phyloP scores from a whole-genome alignment of 495 filamentous ascomycete genomes.

The Lophiotrema nucula region DNA sequence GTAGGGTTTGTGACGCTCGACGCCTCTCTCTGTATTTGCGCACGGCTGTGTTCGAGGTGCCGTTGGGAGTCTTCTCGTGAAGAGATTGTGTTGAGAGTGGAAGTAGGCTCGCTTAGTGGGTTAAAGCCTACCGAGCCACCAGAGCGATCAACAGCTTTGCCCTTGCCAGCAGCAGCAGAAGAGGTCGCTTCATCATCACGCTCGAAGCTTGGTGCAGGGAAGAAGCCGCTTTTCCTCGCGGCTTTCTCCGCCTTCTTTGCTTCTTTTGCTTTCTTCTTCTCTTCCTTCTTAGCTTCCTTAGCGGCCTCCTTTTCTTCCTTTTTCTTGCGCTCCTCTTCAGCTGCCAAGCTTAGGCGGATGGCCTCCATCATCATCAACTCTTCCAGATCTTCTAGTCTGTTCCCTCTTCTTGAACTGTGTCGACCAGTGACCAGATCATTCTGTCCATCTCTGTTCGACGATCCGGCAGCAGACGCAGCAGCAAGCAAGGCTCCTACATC shows the following conservation, averaged over 20 bases:
- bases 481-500: slow-evolving; percentile 30
- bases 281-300: slow-evolving; percentile 78
- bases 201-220: slow-evolving; percentile 5
- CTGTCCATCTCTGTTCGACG: slow-evolving; percentile 41
- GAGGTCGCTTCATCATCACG: slow-evolving; percentile 15
- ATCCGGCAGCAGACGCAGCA: slow-evolving; percentile 18
- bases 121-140: slow-evolving; percentile 35
- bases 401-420: slow-evolving; percentile 57
- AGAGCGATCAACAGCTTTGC: slow-evolving; percentile 74
- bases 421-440: slow-evolving; percentile 51
- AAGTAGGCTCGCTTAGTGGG: slow-evolving; percentile 38
- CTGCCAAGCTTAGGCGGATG: slow-evolving; percentile 80
- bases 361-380: slow-evolving; percentile 99
- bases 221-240: slow-evolving; percentile 62
- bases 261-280: slow-evolving; percentile 76
- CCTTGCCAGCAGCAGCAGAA: slow-evolving; percentile 57
- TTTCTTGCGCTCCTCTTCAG: slow-evolving; percentile 83
- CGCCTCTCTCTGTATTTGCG: slow-evolving; percentile 39
- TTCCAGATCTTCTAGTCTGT: slow-evolving; percentile 80
- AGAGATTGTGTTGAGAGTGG: slow-evolving; percentile 34
- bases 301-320: slow-evolving; percentile 76
- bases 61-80: slow-evolving; percentile 36
- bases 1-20: slow-evolving; percentile 12
- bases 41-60: slow-evolving; percentile 37
- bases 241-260: slow-evolving; percentile 64